Conservation (phyloP, 2,329 filamentous ascomycete genomes). For the Aspergillus clavatus region DNA sequence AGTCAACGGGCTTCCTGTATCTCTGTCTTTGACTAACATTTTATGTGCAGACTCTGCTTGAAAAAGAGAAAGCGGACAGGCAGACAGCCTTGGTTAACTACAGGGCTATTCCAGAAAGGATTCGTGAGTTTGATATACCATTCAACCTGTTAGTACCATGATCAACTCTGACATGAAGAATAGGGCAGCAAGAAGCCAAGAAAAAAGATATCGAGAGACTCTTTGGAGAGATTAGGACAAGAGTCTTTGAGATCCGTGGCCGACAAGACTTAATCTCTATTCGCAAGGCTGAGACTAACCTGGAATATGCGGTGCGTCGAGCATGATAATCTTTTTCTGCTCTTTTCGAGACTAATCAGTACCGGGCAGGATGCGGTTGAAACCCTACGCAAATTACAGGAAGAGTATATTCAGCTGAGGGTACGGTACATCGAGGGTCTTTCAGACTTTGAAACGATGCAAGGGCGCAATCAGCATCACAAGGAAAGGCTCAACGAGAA, state of each 20-base stretch:
- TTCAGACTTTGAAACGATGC: slow-evolving; percentile 72
- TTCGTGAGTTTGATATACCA: too few relatives aligned
- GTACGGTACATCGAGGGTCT: slow-evolving; percentile 70
- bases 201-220: slow-evolving; percentile 39
- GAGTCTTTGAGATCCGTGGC: slow-evolving; percentile 49
- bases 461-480: slow-evolving; percentile 59
- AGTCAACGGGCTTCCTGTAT: slow-evolving; percentile 5
- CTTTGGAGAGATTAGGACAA: slow-evolving; percentile 41
- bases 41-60: slow-evolving; percentile 24
- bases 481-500: slow-evolving; percentile 43
- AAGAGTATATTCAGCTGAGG: slow-evolving; percentile 63
- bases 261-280: slow-evolving; percentile 54
- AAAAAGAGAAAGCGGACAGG: slow-evolving; percentile 60
- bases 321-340: background rate
- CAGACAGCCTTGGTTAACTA: slow-evolving; percentile 64
- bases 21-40: slow-evolving; percentile 10
- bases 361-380: slow-evolving; percentile 52
- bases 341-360: slow-evolving; percentile 1
- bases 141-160: too few relatives aligned
- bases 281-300: slow-evolving; percentile 51
- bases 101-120: slow-evolving; percentile 63
- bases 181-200: slow-evolving; percentile 45
- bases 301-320: slow-evolving; percentile 52
- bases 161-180: slow-evolving; percentile 26
- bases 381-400: slow-evolving; percentile 57